Evolutionary conservation across 495 filamentous ascomycete genomes (phyloP), one percentile per base, ranked within the genome.

Genomic region (Trichoderma orchidacearum): DNA sequence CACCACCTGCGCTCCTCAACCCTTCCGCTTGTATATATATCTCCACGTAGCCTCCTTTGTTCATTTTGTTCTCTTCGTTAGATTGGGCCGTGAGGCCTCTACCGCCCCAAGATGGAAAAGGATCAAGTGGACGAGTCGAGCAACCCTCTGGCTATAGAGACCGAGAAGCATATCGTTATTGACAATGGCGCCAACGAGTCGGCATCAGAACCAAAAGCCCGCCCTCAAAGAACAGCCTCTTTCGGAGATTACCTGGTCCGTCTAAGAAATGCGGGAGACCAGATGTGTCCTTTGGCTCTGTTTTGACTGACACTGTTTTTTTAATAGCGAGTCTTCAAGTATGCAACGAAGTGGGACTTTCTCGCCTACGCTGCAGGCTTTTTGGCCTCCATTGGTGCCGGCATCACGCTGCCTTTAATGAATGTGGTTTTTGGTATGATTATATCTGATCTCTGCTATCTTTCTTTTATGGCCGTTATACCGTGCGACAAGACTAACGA

Each of bases 361-460:
- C 6, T 32, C 31, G 29, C 23, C 29, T 52, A 53, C 17, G 36
- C 13, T 29, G 38, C 34, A 4, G 58, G 53, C 41, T 12, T 45
- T 13, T 27, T 53, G 13, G 28, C 54, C 21, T 38, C 54, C 7
- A 21, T 60, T 8, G 58, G 53, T 13, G 53, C 58, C 15, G 58
- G 58, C 1, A n/a, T 60, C 58, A 75, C 73, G 1, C 68, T 74
- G 57, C 74, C 74, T 5, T 56, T 75, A 1, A 77, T 77, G 74
- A 75, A 73, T 25, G 67, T 77, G 9, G 63, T 77, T 9, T 75
- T 73, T 59, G 74, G 74, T 77, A 64, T 17, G 66, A 36, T 27
- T 34, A 45, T 17, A 4, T 17, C 21, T 48, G 8, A 9, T 23
- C 8, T 12, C 7, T 23, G 18, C 7, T 41, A 2, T 17, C 36